Percentiles rank a stretch among this genome's conserved stretches.
These are phyloP conservation scores for Leersia perrieri DNA, from an alignment of 176 grass and related monocot genomes.

Conservation along the genomic window DNA sequence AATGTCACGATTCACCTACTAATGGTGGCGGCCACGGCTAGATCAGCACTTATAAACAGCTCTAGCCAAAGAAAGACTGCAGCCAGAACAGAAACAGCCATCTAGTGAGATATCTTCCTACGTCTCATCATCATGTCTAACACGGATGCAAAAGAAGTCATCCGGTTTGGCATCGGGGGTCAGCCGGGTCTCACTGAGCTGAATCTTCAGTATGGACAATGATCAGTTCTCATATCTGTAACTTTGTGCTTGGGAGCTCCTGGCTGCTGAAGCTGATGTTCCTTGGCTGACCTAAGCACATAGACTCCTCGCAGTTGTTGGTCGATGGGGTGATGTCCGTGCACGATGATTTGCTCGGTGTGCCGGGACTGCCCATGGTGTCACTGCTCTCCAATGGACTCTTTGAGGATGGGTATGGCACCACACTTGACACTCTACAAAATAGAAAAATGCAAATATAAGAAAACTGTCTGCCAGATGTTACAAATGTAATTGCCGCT, in stretches of 20 bases:
- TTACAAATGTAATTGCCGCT: neutral
- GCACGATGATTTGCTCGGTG: conserved; percentile 40
- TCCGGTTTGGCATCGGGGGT: neutral
- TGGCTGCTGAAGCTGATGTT: conserved; percentile 41
- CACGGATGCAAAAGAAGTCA: neutral
- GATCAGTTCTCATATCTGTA: conserved; percentile 43
- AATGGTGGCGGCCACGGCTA: neutral
- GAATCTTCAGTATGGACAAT: neutral
- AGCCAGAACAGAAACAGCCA: conserved; percentile 11
- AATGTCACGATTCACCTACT: neutral
- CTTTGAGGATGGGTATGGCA: conserved; percentile 58
- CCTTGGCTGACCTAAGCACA: conserved; percentile 38
- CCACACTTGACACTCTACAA: conserved; percentile 45
- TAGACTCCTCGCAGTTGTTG: conserved; percentile 32
- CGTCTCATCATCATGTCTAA: neutral
- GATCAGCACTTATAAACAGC: conserved; percentile 25
- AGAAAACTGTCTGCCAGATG: too few species aligned
- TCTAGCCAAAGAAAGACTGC: conserved; percentile 43
- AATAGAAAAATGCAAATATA: neutral
- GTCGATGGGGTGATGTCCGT: conserved; percentile 28
- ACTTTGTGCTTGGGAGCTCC: conserved; percentile 29
- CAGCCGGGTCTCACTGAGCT: neutral
- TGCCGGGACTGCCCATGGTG: conserved; percentile 32
- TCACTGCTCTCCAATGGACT: conserved; percentile 43
- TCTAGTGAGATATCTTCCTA: neutral